Evolutionary conservation across 352 stramenopile species (phyloP).

Genomic region (Pythium chondricola): DNA sequence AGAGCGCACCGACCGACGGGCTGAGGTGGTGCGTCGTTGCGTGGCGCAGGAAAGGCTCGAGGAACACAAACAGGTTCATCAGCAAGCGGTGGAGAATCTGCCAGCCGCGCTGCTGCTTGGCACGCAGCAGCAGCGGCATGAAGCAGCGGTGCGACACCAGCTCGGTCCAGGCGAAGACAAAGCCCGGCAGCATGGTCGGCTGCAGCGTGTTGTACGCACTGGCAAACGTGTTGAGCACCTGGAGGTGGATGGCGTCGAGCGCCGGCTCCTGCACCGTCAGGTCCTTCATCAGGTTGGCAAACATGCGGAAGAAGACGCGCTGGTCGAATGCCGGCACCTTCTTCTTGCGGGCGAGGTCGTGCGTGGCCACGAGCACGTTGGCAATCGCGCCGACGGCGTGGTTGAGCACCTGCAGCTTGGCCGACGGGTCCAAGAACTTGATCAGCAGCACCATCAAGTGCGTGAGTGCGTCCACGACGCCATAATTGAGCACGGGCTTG

Average conservation of each 20-base stretch:
- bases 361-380: slow-evolving; percentile 89
- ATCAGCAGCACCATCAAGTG: slow-evolving; percentile 96
- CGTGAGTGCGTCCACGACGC: slow-evolving; percentile 94
- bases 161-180: slow-evolving; percentile 99
- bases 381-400: slow-evolving; percentile 93
- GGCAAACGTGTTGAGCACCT: slow-evolving; percentile 96
- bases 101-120: slow-evolving; percentile 95
- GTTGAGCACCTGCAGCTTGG: slow-evolving; percentile 90
- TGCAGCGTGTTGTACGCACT: slow-evolving; percentile 96
- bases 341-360: slow-evolving; percentile 80
- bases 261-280: slow-evolving; percentile 92
- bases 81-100: slow-evolving; percentile 96
- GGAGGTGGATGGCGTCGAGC: slow-evolving; percentile 92
- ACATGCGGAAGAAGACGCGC: slow-evolving; percentile 97
- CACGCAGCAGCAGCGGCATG: slow-evolving; percentile 94
- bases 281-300: slow-evolving; percentile 97
- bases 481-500: slow-evolving; percentile 84
- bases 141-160: slow-evolving; percentile 98
- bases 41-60: slow-evolving; percentile 94
- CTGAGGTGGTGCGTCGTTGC: slow-evolving; percentile 81
- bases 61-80: slow-evolving; percentile 97
- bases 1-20: slow-evolving; percentile 92
- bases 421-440: slow-evolving; percentile 88
- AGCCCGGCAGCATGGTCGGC: slow-evolving; percentile 92
- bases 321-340: slow-evolving; percentile 93